A percentile compares a stretch with the other conserved stretches of the same genome.
These are phyloP conservation scores for Encephalitozoon hellem DNA, from an alignment of 371 early-diverging fungal species.

Conservation along the genomic window DNA sequence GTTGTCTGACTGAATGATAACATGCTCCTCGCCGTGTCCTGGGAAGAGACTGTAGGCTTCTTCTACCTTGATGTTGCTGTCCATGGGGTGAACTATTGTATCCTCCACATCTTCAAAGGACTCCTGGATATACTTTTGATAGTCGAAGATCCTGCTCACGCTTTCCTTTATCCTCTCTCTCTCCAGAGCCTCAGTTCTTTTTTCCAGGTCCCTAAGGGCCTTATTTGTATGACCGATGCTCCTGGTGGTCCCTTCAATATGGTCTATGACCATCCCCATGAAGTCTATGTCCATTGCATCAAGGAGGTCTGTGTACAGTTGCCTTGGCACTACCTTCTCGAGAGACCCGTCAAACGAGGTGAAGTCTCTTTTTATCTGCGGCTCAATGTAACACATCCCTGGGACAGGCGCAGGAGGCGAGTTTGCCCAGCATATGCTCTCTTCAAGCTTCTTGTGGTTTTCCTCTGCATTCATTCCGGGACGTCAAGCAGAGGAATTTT, in stretches of 20 bases:
- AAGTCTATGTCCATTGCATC: slow-evolving; percentile 24
- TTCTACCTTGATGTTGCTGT: slow-evolving; percentile 12
- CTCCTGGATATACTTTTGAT: slow-evolving; percentile 21
- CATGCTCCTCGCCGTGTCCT: neutral
- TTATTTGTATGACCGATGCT: neutral
- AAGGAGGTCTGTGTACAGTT: slow-evolving; percentile 25
- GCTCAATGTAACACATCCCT: slow-evolving; percentile 30
- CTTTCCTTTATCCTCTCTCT: slow-evolving; percentile 17
- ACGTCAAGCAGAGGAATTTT: neutral
- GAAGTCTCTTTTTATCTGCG: slow-evolving; percentile 27
- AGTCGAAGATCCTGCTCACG: slow-evolving; percentile 23
- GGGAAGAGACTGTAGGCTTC: slow-evolving; percentile 20
- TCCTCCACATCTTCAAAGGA: slow-evolving; percentile 28
- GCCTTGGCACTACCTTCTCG: slow-evolving; percentile 13
- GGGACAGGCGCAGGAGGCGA: slow-evolving; percentile 28
- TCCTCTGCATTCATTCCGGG: neutral
- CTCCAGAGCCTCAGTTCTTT: neutral
- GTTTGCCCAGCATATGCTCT: slow-evolving; percentile 26
- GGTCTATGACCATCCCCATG: slow-evolving; percentile 26
- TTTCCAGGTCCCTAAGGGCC: neutral
- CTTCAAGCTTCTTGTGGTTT: neutral
- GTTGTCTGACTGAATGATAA: neutral
- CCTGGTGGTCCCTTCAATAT: neutral
- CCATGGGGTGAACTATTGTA: slow-evolving; percentile 11
- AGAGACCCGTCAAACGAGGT: slow-evolving; percentile 18